Percentiles rank a stretch among this genome's conserved stretches.
These are phyloP conservation scores for Penicillium psychrosexuale DNA, from an alignment of 2,329 filamentous ascomycete genomes.

Conservation along the genomic window DNA sequence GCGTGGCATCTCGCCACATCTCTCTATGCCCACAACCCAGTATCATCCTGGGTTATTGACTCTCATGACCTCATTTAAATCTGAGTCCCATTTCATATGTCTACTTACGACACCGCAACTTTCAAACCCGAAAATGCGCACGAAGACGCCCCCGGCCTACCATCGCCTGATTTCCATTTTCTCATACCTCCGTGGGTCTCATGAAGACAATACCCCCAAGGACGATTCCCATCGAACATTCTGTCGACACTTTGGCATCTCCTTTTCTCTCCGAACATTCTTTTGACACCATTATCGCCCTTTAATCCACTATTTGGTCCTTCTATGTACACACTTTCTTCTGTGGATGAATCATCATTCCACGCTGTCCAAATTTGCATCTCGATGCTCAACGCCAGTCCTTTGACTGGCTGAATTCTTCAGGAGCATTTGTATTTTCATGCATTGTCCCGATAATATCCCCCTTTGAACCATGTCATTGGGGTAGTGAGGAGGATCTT, in stretches of 20 bases:
- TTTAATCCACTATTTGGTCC: slow-evolving; percentile 30
- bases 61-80: neutral
- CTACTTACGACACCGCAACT: slow-evolving; percentile 15
- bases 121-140: neutral
- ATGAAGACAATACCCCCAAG: slow-evolving; percentile 5
- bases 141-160: slow-evolving; percentile 8
- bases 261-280: slow-evolving; percentile 9
- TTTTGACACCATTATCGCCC: slow-evolving; percentile 22
- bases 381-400: slow-evolving; percentile 22
- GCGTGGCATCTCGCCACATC: slow-evolving; percentile 9
- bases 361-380: slow-evolving; percentile 30
- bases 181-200: neutral
- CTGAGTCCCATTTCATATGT: slow-evolving; percentile 15
- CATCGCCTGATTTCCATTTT: slow-evolving; percentile 1
- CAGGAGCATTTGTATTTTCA: slow-evolving; percentile 12
- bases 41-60: slow-evolving; percentile 8
- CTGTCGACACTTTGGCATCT: slow-evolving; percentile 10
- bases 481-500: slow-evolving; percentile 5
- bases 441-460: slow-evolving; percentile 9
- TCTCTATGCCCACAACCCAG: slow-evolving; percentile 23
- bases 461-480: slow-evolving; percentile 1
- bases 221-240: slow-evolving; percentile 2
- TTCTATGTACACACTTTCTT: slow-evolving; percentile 30
- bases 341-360: slow-evolving; percentile 19
- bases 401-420: slow-evolving; percentile 11